Conservation (phyloP, 2,329 filamentous ascomycete species). For the Xylariaceae sp. region DNA sequence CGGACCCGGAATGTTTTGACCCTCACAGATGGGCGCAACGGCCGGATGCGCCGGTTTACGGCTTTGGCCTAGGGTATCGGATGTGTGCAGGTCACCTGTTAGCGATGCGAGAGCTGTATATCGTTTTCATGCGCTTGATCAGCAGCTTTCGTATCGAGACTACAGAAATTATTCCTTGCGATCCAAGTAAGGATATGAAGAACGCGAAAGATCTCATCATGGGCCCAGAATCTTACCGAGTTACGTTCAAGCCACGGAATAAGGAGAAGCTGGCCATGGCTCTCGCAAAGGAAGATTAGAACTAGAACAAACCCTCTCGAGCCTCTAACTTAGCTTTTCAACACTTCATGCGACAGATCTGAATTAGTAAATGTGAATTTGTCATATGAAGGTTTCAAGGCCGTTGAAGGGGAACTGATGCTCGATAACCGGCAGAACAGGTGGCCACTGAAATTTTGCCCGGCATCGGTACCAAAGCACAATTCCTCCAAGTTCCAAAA, state of each 20-base stretch:
- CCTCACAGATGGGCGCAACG: constrained; percentile 26
- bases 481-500: no score
- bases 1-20: constrained; percentile 23
- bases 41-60: constrained; percentile 25
- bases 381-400: no score
- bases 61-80: constrained; percentile 28
- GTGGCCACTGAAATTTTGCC: no score
- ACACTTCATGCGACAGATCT: no score
- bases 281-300: constrained; percentile 4
- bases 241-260: constrained; percentile 25
- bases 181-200: constrained; percentile 27
- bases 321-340: no score
- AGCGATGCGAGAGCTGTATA: constrained; percentile 26
- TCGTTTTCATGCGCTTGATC: constrained; percentile 29
- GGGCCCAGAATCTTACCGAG: constrained; percentile 22
- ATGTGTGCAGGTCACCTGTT: constrained; percentile 29
- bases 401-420: no score
- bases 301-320: no score
- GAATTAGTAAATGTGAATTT: no score
- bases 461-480: no score
- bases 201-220: constrained; percentile 28
- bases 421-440: no score
- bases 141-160: constrained; percentile 24
- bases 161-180: constrained; percentile 20
- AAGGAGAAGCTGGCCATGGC: constrained; percentile 12